phyloP scores from a whole-genome alignment of 192 early-diverging fungal species.

The Gonapodya prolifera region DNA sequence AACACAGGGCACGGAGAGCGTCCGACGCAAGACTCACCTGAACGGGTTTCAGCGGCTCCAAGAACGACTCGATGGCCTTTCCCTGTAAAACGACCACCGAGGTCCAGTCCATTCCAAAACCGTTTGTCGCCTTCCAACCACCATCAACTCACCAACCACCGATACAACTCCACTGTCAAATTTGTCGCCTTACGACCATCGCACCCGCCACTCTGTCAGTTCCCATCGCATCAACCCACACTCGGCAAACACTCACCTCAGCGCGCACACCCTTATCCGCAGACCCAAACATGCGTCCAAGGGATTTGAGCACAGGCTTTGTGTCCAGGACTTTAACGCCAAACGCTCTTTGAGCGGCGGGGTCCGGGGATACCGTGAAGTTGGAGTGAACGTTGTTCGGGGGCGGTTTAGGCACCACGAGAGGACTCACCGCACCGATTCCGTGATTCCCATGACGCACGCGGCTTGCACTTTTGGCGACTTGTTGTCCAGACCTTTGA shows the following conservation, averaged over 20 bases:
- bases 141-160: constrained; percentile 50
- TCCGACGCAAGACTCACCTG: constrained; percentile 30
- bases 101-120: background rate
- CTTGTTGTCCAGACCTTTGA: constrained; percentile 60
- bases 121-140: background rate
- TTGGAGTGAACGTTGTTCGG: background rate
- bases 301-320: constrained; percentile 74
- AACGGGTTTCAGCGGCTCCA: constrained; percentile 86
- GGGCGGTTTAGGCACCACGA: constrained; percentile 6
- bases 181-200: constrained; percentile 28
- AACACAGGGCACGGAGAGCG: background rate
- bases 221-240: constrained; percentile 6
- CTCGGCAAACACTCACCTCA: constrained; percentile 45
- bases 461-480: constrained; percentile 83
- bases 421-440: constrained; percentile 30
- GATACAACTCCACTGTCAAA: constrained; percentile 77
- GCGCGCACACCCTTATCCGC: constrained; percentile 82
- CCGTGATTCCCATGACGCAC: constrained; percentile 42
- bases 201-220: background rate
- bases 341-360: constrained; percentile 38
- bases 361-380: background rate
- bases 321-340: constrained; percentile 65
- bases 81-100: constrained; percentile 18
- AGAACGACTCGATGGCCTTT: constrained; percentile 57
- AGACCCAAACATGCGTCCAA: constrained; percentile 86